A percentile compares a stretch with the other conserved stretches of the same genome.
These are phyloP conservation scores for Trichomonascaceae sp. DNA, from an alignment of 1,139 yeast genomes.

Conservation along the genomic window DNA sequence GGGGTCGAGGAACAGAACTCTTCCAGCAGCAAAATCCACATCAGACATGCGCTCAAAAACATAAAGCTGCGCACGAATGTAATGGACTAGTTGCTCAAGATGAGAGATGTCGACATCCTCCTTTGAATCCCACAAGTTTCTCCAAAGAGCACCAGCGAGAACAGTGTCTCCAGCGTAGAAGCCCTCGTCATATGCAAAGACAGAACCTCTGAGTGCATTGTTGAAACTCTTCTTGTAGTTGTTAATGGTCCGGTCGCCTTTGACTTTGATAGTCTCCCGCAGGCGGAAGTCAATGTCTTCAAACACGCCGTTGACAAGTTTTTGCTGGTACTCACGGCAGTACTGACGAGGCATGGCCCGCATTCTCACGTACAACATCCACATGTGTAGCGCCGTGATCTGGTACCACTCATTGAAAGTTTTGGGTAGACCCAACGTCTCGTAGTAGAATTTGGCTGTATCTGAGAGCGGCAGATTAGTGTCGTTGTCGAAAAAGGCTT, in stretches of 20 bases:
- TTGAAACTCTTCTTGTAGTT: slow-evolving; percentile 83
- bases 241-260: slow-evolving; percentile 74
- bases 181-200: slow-evolving; percentile 89
- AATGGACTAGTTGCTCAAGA: slow-evolving; percentile 76
- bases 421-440: slow-evolving; percentile 66
- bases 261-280: slow-evolving; percentile 72
- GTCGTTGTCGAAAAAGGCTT: slow-evolving; percentile 37
- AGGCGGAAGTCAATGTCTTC: slow-evolving; percentile 79
- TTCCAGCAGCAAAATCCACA: slow-evolving; percentile 85
- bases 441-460: slow-evolving; percentile 36
- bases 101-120: slow-evolving; percentile 71
- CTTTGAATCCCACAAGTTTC: slow-evolving; percentile 63
- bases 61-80: slow-evolving; percentile 78
- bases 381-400: slow-evolving; percentile 75
- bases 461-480: slow-evolving; percentile 15
- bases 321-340: slow-evolving; percentile 84
- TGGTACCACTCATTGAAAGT: slow-evolving; percentile 94
- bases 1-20: slow-evolving; percentile 77
- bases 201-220: slow-evolving; percentile 77
- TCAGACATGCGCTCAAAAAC: slow-evolving; percentile 77
- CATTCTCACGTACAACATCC: slow-evolving; percentile 92
- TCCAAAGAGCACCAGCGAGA: slow-evolving; percentile 62
- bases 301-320: slow-evolving; percentile 77
- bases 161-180: slow-evolving; percentile 72
- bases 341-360: slow-evolving; percentile 88